Conservation (phyloP, 306 rosid species). For the Fagus crenata region DNA sequence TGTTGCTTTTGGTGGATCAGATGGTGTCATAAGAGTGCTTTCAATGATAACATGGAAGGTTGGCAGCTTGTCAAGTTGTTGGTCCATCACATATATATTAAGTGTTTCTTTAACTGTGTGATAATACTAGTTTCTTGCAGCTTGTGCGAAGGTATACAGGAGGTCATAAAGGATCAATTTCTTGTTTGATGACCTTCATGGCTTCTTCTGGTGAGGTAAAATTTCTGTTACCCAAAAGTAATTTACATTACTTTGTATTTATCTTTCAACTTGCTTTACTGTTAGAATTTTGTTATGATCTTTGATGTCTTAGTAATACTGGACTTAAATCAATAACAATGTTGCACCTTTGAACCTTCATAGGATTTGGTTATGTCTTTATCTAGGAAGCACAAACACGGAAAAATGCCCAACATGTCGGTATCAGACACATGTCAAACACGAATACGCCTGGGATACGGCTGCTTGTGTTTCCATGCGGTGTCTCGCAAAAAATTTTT, state of each 20-base stretch:
- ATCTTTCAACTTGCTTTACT: conserved; percentile 24
- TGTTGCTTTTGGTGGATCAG: conserved; percentile 98
- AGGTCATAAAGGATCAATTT: conserved; percentile 95
- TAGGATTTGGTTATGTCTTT: not conserved
- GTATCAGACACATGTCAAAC: too few relatives aligned
- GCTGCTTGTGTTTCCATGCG: too few relatives aligned
- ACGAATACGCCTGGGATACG: too few relatives aligned
- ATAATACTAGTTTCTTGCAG: conserved; percentile 53
- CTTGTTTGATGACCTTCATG: conserved; percentile 93
- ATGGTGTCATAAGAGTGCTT: conserved; percentile 96
- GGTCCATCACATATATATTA: conserved; percentile 20
- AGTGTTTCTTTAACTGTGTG: conserved; percentile 25
- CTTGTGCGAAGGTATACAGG: conserved; percentile 90
- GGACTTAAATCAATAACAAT: not conserved
- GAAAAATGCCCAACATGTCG: too few relatives aligned
- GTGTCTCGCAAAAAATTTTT: too few relatives aligned
- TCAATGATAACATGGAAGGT: conserved; percentile 99
- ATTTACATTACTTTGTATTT: conserved; percentile 22
- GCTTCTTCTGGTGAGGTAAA: conserved; percentile 97
- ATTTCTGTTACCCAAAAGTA: conserved; percentile 27
- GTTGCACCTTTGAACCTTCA: conserved; percentile 7
- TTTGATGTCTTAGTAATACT: conserved; percentile 23
- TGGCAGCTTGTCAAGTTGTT: conserved; percentile 36
- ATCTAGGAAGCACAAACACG: not conserved
- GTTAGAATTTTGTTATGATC: not conserved